Conservation (phyloP, 1,284 basidiomycete species). For the Ceratobasidium sp. region DNA sequence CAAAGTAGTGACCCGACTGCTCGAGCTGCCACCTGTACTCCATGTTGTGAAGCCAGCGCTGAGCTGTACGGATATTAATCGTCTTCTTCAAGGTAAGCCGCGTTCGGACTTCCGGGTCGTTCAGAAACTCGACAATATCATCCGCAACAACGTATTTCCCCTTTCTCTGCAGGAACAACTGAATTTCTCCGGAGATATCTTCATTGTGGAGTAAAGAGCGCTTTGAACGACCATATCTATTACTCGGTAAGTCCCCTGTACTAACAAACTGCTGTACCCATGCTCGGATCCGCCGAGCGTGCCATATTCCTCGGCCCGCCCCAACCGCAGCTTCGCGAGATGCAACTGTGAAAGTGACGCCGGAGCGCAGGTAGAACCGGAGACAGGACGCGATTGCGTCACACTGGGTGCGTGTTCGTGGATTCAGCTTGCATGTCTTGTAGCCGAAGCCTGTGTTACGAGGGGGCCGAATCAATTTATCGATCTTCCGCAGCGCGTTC, state of each 20-base stretch:
- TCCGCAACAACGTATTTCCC: conserved; percentile 45
- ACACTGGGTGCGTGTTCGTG: background rate
- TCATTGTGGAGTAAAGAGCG: conserved; percentile 27
- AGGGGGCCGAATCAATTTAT: background rate
- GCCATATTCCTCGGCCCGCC: background rate
- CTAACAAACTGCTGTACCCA: background rate
- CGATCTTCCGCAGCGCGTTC: background rate
- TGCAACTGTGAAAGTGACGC: background rate
- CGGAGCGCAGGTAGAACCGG: background rate
- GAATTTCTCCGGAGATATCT: conserved; percentile 40
- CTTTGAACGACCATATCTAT: too few species aligned
- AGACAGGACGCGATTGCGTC: conserved; percentile 12
- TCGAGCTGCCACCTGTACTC: conserved; percentile 37
- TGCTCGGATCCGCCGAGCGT: background rate
- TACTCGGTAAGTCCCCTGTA: conserved; percentile 14
- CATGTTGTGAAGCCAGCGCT: conserved; percentile 31
- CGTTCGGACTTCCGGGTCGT: background rate
- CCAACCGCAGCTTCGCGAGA: background rate
- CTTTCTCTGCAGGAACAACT: conserved; percentile 34
- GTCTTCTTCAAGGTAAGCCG: background rate
- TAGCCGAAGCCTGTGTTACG: background rate
- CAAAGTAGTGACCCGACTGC: conserved; percentile 47
- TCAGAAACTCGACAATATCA: conserved; percentile 44
- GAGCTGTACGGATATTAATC: conserved; percentile 41
- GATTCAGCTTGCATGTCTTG: background rate